These are phyloP conservation scores for Ploettnerulaceae sp. DNA, from an alignment of 2,329 filamentous ascomycete species.

Conservation along the genomic window DNA sequence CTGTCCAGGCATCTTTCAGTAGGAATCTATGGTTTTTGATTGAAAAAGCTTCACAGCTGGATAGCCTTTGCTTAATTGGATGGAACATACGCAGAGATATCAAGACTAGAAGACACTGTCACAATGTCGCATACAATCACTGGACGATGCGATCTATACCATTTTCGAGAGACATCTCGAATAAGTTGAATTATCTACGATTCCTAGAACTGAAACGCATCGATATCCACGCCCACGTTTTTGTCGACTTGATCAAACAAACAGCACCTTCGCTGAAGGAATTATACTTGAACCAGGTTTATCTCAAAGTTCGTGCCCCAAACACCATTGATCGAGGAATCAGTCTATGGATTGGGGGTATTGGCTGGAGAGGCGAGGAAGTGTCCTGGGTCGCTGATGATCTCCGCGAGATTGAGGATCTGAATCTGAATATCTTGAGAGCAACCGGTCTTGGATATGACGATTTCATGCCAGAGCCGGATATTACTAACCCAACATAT, in stretches of 20 bases:
- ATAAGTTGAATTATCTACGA: constrained; percentile 21
- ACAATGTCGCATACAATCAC: constrained; percentile 14
- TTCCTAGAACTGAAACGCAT: constrained; percentile 33
- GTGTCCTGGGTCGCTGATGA: constrained; percentile 30
- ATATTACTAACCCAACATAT: constrained; percentile 21
- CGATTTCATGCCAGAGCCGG: constrained; percentile 25
- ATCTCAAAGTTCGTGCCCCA: constrained; percentile 29
- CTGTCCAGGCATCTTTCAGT: constrained; percentile 38
- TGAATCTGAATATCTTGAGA: constrained; percentile 29
- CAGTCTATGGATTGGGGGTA: constrained; percentile 31
- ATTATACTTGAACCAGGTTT: constrained; percentile 33
- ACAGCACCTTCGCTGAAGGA: constrained; percentile 29
- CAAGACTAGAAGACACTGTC: constrained; percentile 19
- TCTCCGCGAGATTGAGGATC: constrained; percentile 23
- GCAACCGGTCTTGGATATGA: constrained; percentile 34
- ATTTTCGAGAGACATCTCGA: constrained; percentile 17
- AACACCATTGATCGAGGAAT: constrained; percentile 16
- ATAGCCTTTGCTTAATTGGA: constrained; percentile 46
- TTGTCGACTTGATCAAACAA: constrained; percentile 29
- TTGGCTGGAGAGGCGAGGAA: constrained; percentile 12
- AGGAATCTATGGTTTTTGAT: constrained; percentile 47
- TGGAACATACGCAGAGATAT: constrained; percentile 30
- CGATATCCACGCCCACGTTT: constrained; percentile 26
- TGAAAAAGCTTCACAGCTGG: constrained; percentile 40
- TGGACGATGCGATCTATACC: constrained; percentile 33